Evolutionary conservation across 352 stramenopile species (phyloP), one percentile per base, ranked within the genome.

Genomic region (Phytophthora podocarpi): DNA sequence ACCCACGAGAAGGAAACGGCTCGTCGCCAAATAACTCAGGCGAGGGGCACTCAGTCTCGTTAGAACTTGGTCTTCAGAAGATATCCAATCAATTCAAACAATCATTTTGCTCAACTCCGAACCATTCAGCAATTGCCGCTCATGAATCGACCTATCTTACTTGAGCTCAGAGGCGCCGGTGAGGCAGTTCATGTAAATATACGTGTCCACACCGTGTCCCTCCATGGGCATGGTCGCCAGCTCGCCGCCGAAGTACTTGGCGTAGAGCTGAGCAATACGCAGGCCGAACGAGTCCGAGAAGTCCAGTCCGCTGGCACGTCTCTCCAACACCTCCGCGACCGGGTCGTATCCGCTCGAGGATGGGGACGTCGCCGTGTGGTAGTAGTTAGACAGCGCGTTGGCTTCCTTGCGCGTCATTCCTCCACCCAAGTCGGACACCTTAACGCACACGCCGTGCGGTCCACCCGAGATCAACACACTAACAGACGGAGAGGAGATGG

Each of bases 151-250:
- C 31, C 27, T 39, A 42, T 53, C 43, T 65, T 86, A 90, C 72
- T 90, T 89, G 64, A 94, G 69, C 55, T 91, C 69, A 5, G 82
- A 94, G 15, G 70, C 76, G 51, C 80, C 76, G 0, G 81, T 91
- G 57, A 94, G 79, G 65, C 82, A 90, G 59, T 87, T 92, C 79
- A 91, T 89, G 74, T 94, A 92, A 80, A 94, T 89, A 79, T 94
- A 94, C 54, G 85, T 77, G 80, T 99, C 97, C 32, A 98, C 98
- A 28, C 97, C 97, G 70, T 98, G 98, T 21, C 97, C 97, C 51
- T 99, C 97, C 95, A 99, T 99, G 26, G 95, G 98, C 90, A 99
- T 99, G 48, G 99, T 93, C 62, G 89, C 94, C 39, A 99, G 78
- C 68, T 99, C 97, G 9, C 98, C 98, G 21, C 97, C 97, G 87